These are phyloP conservation scores for Aspergillus sp. DNA, from an alignment of 2,329 filamentous ascomycete genomes.

Conservation along the genomic window DNA sequence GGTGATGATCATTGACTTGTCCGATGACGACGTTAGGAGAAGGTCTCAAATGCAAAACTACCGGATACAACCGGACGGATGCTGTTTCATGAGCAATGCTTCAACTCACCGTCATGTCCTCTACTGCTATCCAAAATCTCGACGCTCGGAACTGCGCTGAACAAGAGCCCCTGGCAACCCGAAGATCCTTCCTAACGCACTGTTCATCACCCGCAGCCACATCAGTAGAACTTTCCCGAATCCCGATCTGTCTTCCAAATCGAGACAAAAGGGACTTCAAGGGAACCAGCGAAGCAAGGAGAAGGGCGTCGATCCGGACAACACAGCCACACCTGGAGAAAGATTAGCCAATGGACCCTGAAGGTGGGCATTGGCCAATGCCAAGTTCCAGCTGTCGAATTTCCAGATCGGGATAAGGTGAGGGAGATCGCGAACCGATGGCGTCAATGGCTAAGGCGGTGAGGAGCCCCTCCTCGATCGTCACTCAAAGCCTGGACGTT, in stretches of 20 bases:
- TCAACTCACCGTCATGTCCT: too few species aligned
- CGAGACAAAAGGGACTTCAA: background rate
- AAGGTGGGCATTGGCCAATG: background rate
- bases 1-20: too few species aligned
- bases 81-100: too few species aligned
- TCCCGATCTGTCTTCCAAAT: background rate
- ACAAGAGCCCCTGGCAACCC: background rate
- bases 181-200: background rate
- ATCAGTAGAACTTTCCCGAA: background rate
- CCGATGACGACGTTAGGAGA: too few species aligned
- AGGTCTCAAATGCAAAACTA: too few species aligned
- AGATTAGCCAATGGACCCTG: background rate
- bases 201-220: background rate
- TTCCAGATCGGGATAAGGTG: background rate
- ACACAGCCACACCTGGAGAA: background rate
- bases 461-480: conserved; percentile 1
- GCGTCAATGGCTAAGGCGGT: conserved; percentile 9
- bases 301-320: background rate
- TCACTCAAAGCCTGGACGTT: background rate
- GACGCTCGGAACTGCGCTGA: too few species aligned
- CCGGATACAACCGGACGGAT: too few species aligned
- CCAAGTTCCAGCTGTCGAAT: background rate
- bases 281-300: background rate
- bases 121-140: too few species aligned
- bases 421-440: background rate